A percentile compares a stretch with the other conserved stretches of the same genome.
These are phyloP conservation scores for Melanomma pulvis-pyrius DNA, from an alignment of 495 filamentous ascomycete species.

Conservation along the genomic window DNA sequence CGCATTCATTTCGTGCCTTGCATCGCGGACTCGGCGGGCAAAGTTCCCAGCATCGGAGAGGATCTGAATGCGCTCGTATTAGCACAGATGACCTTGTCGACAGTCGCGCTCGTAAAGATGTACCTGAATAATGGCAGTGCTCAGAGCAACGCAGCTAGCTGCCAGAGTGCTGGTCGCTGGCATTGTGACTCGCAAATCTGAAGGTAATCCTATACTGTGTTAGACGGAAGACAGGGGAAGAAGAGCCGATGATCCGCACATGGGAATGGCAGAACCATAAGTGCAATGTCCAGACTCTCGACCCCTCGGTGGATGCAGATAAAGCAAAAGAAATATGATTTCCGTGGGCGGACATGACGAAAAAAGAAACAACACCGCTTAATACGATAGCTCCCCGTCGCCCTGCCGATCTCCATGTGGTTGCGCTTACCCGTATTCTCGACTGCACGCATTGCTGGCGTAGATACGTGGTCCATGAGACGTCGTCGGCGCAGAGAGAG, in stretches of 20 bases:
- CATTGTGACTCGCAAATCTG: constrained; percentile 1
- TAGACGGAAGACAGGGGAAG: background rate
- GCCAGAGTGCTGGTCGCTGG: constrained; percentile 5
- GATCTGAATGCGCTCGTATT: background rate
- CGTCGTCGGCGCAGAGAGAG: background rate
- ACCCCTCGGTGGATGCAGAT: constrained; percentile 10
- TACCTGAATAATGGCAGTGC: constrained; percentile 17
- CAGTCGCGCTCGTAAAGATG: background rate
- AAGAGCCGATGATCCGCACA: background rate
- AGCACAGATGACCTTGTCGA: background rate
- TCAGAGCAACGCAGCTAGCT: constrained; percentile 12
- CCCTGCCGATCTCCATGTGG: background rate
- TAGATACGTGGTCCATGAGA: background rate
- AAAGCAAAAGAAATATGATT: constrained; percentile 3
- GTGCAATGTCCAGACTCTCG: background rate
- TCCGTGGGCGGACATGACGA: background rate
- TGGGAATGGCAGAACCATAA: background rate
- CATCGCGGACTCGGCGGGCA: constrained; percentile 17
- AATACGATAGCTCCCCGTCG: background rate
- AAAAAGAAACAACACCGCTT: constrained; percentile 14
- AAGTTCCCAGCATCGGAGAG: constrained; percentile 14
- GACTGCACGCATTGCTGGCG: background rate
- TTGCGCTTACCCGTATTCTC: background rate
- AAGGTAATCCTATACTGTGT: background rate
- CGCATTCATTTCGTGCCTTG: constrained; percentile 17